phyloP scores from a whole-genome alignment of 139 green algal genomes.

The Picochlorum sp. region DNA sequence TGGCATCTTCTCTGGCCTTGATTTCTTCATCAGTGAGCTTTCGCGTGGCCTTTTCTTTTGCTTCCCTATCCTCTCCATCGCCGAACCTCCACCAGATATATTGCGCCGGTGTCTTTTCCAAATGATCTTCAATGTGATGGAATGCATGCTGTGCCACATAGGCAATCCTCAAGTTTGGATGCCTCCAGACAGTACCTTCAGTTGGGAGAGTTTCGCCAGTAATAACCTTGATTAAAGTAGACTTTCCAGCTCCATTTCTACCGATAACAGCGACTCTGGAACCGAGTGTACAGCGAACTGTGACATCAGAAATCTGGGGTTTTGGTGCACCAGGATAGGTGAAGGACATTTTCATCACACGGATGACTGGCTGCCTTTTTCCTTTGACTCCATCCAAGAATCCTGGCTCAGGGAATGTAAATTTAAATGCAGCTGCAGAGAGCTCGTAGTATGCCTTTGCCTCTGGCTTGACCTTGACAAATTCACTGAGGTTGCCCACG shows the following conservation, averaged over 20 bases:
- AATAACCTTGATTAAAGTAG: constrained; percentile 61
- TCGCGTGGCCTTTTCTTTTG: constrained; percentile 42
- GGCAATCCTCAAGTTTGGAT: constrained; percentile 53
- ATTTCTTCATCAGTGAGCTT: constrained; percentile 45
- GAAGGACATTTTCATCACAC: constrained; percentile 42
- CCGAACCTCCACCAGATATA: constrained; percentile 61
- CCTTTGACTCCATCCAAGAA: constrained; percentile 66
- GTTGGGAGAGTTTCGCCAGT: constrained; percentile 41
- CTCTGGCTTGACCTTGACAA: constrained; percentile 57
- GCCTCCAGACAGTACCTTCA: constrained; percentile 50
- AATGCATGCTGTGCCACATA: constrained; percentile 63
- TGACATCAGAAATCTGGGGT: constrained; percentile 46
- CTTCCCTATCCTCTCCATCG: constrained; percentile 59
- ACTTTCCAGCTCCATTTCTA: constrained; percentile 66
- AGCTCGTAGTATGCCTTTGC: constrained; percentile 62
- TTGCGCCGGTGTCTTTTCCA: constrained; percentile 51
- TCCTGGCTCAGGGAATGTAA: constrained; percentile 51
- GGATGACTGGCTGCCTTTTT: constrained; percentile 34
- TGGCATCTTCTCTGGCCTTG: constrained; percentile 17
- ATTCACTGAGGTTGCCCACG: constrained; percentile 63
- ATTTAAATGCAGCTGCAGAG: constrained; percentile 26
- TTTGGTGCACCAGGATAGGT: constrained; percentile 39
- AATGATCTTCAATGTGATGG: constrained; percentile 68
- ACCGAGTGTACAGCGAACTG: constrained; percentile 38
- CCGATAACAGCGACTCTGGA: constrained; percentile 45